A percentile compares a stretch with the other conserved stretches of the same genome.
phyloP scores from a whole-genome alignment of 1,139 yeast genomes.

The Lodderomyces theae region DNA sequence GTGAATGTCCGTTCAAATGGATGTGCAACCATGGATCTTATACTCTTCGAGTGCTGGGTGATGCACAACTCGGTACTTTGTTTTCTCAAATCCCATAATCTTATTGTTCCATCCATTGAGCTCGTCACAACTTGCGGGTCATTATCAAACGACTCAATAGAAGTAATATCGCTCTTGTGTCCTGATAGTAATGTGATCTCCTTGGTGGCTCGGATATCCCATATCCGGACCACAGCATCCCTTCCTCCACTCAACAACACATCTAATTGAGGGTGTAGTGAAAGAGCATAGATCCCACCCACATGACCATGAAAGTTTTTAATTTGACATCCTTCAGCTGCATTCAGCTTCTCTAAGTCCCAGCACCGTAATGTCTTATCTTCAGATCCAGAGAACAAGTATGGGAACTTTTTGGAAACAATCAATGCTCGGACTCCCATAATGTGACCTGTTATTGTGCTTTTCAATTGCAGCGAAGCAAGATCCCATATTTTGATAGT shows the following conservation, averaged over 20 bases:
- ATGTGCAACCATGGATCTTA: conserved; percentile 69
- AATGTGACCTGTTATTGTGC: conserved; percentile 85
- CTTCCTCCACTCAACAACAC: conserved; percentile 87
- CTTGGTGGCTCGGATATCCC: conserved; percentile 87
- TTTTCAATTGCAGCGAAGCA: conserved; percentile 64
- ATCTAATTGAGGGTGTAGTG: conserved; percentile 84
- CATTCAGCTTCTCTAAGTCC: conserved; percentile 87
- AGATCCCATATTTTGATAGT: conserved; percentile 92
- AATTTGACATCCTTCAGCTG: conserved; percentile 51
- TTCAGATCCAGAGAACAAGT: conserved; percentile 88
- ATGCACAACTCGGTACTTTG: conserved; percentile 48
- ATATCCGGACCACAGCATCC: conserved; percentile 80
- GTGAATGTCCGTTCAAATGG: conserved; percentile 70
- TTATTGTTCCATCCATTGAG: conserved; percentile 79
- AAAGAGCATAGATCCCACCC: conserved; percentile 82
- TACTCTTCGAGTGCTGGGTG: conserved; percentile 83
- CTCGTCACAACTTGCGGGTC: conserved; percentile 88
- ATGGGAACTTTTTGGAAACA: conserved; percentile 75
- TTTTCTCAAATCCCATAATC: conserved; percentile 74
- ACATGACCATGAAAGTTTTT: conserved; percentile 93
- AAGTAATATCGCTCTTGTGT: conserved; percentile 72
- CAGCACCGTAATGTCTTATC: conserved; percentile 95
- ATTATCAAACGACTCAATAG: conserved; percentile 64
- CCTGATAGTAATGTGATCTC: conserved; percentile 80
- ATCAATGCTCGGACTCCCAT: conserved; percentile 83